Evolutionary conservation across 805 yeast species (phyloP), one percentile per base, ranked within the genome.

Genomic region (Hanseniaspora taiwanica): DNA sequence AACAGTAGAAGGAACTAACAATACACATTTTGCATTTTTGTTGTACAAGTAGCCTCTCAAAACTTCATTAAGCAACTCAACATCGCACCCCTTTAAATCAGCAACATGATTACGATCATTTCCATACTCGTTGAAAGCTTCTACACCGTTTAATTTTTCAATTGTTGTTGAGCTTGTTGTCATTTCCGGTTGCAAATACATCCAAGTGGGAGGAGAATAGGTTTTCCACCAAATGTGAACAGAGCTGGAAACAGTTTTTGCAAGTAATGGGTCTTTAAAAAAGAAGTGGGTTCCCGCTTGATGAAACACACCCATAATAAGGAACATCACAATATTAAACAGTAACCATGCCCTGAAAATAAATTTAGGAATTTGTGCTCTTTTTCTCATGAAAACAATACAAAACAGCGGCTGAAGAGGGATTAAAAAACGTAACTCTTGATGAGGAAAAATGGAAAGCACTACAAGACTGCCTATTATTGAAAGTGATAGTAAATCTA

Each of bases 131-230:
- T 45, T 40, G 21, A 44, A 36, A 36, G 49, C 52, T 7, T 50
- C 29, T 16, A 47, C 46, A 37, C 58, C 58, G 8, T 42, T 43
- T 19, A 49, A 49, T 38, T 56, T 27, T 7, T 38, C 42, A 12
- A 49, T 37, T 13, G 43, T 48, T 2, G 53, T 46, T 5, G 57
- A 51, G 7, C 55, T 48, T n/a, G 39, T 48, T 9, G 40, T 44
- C 20, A 62, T 38, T 12, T 50, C 44, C 0, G 42, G 4, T 35
- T 54, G 53, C 20, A 56, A 54, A 37, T 80, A 61, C 42, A 89
- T 56, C 94, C 95, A 91, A 4, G 84, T 71, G 3, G 98, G 97
- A 1, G 97, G 96, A 3, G 84, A 72, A 50, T 89, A 91, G 0
- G 96, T 85, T 56, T 85, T 76, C 97, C 97, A 89, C 85, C 94